Percentiles rank a stretch among this genome's conserved stretches.
These are phyloP conservation scores for Polyporus tsugae DNA, from an alignment of 1,284 basidiomycete species.

Conservation along the genomic window DNA sequence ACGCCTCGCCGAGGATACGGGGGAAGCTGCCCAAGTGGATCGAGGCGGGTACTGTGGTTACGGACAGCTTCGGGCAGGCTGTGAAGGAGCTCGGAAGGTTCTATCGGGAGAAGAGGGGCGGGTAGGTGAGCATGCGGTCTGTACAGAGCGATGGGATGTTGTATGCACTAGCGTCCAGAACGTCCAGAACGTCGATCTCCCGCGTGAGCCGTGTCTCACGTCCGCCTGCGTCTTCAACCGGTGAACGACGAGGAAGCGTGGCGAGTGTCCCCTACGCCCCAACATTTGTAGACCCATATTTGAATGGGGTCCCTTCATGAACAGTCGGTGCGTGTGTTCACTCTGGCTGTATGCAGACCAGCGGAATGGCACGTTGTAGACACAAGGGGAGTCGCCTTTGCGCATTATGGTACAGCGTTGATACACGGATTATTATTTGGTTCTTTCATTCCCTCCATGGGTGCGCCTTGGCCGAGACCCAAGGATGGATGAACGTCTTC, in stretches of 20 bases:
- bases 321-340: neutral
- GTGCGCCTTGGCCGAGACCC: slow-evolving; percentile 23
- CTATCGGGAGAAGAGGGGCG: slow-evolving; percentile 56
- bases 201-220: too few relatives aligned
- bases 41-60: slow-evolving; percentile 65
- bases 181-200: too few relatives aligned
- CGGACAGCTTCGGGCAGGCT: slow-evolving; percentile 78
- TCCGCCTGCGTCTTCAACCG: too few relatives aligned
- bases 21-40: slow-evolving; percentile 92
- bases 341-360: neutral
- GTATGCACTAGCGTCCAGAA: neutral
- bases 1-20: slow-evolving; percentile 70
- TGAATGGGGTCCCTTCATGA: too few relatives aligned
- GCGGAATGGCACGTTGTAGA: neutral
- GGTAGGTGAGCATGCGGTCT: neutral
- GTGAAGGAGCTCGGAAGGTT: slow-evolving; percentile 78
- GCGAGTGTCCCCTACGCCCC: too few relatives aligned
- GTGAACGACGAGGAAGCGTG: too few relatives aligned
- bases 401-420: neutral
- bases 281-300: neutral
- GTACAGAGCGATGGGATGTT: neutral
- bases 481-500: slow-evolving; percentile 35
- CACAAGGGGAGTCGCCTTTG: neutral
- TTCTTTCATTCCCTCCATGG: neutral
- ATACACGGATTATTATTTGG: neutral